Conservation (phyloP, 83 land plant genomes). For the Picea abies region DNA sequence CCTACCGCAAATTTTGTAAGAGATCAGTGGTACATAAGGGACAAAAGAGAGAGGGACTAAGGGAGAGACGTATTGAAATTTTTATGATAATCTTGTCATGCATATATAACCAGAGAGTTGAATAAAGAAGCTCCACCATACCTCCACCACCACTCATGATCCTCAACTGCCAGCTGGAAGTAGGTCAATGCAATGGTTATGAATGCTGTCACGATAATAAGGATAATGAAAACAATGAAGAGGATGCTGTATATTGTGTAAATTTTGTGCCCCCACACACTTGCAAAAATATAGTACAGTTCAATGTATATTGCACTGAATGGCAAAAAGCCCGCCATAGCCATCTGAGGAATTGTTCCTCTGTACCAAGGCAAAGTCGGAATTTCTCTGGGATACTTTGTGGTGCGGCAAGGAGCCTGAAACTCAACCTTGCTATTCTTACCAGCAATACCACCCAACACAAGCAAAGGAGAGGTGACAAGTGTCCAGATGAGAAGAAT, state of each 20-base stretch:
- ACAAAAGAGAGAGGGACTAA: too few species aligned
- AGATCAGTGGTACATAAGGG: background rate
- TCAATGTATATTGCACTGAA: constrained; percentile 60
- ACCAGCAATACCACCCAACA: constrained; percentile 67
- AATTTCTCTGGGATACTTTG: constrained; percentile 60
- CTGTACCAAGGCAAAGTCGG: constrained; percentile 62
- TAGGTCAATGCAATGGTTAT: constrained; percentile 63
- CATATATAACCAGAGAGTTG: background rate
- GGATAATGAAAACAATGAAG: constrained; percentile 61
- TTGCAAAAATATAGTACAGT: constrained; percentile 56
- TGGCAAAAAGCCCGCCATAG: constrained; percentile 62
- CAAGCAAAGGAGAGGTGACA: constrained; percentile 46
- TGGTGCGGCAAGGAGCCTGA: constrained; percentile 58
- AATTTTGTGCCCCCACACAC: constrained; percentile 63
- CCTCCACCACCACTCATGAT: constrained; percentile 64
- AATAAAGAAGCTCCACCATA: constrained; percentile 2
- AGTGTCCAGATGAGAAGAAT: constrained; percentile 53
- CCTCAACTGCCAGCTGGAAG: constrained; percentile 59
- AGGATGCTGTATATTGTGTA: constrained; percentile 64
- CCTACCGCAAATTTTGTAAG: background rate
- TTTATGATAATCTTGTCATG: background rate
- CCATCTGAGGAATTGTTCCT: constrained; percentile 56
- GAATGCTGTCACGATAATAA: constrained; percentile 56
- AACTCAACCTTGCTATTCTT: constrained; percentile 57
- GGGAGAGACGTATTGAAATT: background rate